A percentile compares a stretch with the other conserved stretches of the same genome.
Conservation (phyloP, 108 stramenopile genomes). For the Nitzschia putrida region DNA sequence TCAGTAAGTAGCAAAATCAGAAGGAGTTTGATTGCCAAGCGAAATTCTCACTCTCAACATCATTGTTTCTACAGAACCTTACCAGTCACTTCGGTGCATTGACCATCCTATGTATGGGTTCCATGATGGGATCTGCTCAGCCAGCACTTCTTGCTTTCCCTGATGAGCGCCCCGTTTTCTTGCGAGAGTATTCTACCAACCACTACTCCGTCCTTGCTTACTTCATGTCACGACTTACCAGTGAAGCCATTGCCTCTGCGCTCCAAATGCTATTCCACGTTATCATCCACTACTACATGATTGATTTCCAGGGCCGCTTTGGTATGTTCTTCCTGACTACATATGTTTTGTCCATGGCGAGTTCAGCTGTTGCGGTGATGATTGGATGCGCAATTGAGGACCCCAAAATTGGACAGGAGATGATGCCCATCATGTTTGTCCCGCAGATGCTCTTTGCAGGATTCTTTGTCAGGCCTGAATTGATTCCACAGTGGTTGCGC, state of each 20-base stretch:
- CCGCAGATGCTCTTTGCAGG: conserved; percentile 84
- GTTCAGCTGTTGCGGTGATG: conserved; percentile 44
- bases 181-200: conserved; percentile 83
- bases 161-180: conserved; percentile 84
- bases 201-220: conserved; percentile 74
- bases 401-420: conserved; percentile 57
- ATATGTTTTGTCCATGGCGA: conserved; percentile 43
- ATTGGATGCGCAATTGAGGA: conserved; percentile 53
- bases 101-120: conserved; percentile 59
- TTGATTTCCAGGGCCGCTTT: conserved; percentile 37
- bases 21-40: neutral
- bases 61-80: conserved; percentile 4
- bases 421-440: conserved; percentile 66
- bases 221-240: conserved; percentile 60
- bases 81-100: conserved; percentile 55
- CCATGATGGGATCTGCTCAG: conserved; percentile 82
- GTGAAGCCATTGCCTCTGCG: conserved; percentile 59
- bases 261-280: conserved; percentile 49
- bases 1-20: neutral
- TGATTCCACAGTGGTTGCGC: conserved; percentile 53
- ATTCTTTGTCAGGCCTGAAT: conserved; percentile 54
- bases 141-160: conserved; percentile 79
- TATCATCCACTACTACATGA: conserved; percentile 49
- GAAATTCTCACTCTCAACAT: neutral
- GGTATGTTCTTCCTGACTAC: conserved; percentile 17